Evolutionary conservation across 2,329 filamentous ascomycete genomes (phyloP).

Genomic region (Arthrinium puccinioides): DNA sequence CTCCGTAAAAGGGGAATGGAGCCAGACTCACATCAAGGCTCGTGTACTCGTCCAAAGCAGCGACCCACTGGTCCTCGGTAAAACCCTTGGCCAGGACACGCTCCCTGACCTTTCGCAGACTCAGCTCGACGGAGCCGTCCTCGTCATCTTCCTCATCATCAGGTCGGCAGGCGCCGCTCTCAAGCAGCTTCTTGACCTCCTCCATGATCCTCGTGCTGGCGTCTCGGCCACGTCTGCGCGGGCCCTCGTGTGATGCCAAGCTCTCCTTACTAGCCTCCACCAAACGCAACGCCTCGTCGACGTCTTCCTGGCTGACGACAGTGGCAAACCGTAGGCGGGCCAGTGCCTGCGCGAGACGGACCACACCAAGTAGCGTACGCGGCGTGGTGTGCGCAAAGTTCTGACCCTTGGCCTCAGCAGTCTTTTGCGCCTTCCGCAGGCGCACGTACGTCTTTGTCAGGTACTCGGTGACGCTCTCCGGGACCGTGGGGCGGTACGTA

Average conservation of each 20-base stretch:
- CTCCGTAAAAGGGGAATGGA: not conserved
- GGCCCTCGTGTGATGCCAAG: constrained; percentile 62
- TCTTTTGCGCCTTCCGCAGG: constrained; percentile 85
- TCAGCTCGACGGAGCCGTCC: constrained; percentile 57
- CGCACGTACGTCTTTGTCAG: constrained; percentile 95
- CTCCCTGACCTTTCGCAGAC: constrained; percentile 81
- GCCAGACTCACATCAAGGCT: constrained; percentile 70
- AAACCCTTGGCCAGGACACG: constrained; percentile 93
- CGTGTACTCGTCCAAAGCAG: constrained; percentile 83
- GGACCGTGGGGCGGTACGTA: constrained; percentile 79
- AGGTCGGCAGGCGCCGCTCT: constrained; percentile 76
- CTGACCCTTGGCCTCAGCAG: constrained; percentile 83
- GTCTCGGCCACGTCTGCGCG: constrained; percentile 60
- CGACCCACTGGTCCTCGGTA: constrained; percentile 85
- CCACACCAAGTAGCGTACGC: constrained; percentile 84
- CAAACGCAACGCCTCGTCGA: constrained; percentile 87
- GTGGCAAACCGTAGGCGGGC: constrained; percentile 85
- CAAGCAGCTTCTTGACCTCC: constrained; percentile 80
- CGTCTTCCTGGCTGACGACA: constrained; percentile 81
- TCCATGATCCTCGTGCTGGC: constrained; percentile 91
- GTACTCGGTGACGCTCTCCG: constrained; percentile 83
- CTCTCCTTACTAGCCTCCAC: constrained; percentile 92
- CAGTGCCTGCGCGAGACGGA: constrained; percentile 89
- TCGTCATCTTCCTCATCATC: constrained; percentile 45
- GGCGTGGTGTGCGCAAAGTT: constrained; percentile 92